phyloP scores from a whole-genome alignment of 495 filamentous ascomycete genomes.

The Neurospora cerealis region DNA sequence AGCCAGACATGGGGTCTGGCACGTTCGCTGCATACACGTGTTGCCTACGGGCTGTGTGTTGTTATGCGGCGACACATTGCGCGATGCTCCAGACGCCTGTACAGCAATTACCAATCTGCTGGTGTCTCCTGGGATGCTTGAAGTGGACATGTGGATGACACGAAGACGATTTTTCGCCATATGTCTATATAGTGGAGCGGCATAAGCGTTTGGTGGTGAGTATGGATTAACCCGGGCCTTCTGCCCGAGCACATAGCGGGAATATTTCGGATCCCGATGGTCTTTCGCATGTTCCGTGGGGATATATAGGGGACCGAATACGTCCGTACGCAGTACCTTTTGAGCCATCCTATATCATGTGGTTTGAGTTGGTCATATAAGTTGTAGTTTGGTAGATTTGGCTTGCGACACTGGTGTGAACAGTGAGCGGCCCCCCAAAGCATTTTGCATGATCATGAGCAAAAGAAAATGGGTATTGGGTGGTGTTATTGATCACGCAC shows the following conservation, averaged over 20 bases:
- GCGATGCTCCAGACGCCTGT: background rate
- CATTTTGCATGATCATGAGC: background rate
- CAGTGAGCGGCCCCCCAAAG: background rate
- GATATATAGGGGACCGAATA: background rate
- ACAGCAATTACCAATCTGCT: background rate
- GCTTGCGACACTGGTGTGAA: background rate
- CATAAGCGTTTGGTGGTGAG: background rate
- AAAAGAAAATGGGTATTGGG: background rate
- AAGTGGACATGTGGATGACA: background rate
- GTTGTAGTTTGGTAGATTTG: background rate
- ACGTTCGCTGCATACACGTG: background rate
- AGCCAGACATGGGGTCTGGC: background rate
- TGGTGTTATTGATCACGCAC: background rate
- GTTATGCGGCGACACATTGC: background rate
- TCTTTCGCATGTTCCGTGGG: background rate
- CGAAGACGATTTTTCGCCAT: background rate
- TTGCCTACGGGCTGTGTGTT: background rate
- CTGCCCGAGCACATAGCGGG: background rate
- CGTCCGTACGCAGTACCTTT: background rate
- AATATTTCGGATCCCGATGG: background rate
- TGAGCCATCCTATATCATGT: background rate
- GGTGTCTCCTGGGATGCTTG: background rate
- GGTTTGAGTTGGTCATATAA: background rate
- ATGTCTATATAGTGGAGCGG: background rate
- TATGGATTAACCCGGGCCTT: background rate